These are phyloP conservation scores for Bolboschoenus planiculmis DNA, from an alignment of 176 grass and related monocot species.

Conservation along the genomic window DNA sequence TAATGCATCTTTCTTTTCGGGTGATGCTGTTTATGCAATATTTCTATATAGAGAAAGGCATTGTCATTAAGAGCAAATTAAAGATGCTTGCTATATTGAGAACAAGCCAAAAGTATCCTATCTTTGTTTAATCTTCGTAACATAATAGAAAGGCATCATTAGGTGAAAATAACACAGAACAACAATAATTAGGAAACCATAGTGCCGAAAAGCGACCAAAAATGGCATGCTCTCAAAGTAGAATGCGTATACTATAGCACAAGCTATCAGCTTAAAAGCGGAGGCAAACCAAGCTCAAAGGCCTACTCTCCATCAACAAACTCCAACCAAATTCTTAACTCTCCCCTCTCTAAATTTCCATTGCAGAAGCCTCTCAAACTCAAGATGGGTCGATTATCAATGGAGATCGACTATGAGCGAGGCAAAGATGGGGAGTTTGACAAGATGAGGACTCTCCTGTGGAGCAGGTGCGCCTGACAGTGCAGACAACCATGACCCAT, in stretches of 20 bases:
- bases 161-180: not conserved
- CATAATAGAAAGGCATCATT: not conserved
- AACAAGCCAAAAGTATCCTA: not conserved
- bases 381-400: not conserved
- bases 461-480: constrained; percentile 62
- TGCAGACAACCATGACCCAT: constrained; percentile 48
- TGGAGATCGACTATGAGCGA: constrained; percentile 24
- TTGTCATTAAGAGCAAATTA: not conserved
- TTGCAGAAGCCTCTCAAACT: not conserved
- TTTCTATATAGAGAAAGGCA: not conserved
- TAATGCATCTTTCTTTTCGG: not conserved
- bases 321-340: not conserved
- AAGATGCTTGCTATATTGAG: not conserved
- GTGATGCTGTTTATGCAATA: not conserved
- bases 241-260: not conserved
- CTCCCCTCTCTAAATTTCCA: not conserved
- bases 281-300: not conserved
- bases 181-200: not conserved
- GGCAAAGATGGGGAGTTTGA: not conserved
- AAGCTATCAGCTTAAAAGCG: not conserved
- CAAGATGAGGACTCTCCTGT: constrained; percentile 41
- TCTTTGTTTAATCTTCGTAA: not conserved
- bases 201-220: not conserved
- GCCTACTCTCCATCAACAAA: not conserved
- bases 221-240: not conserved